Conservation (phyloP, 192 early-diverging fungal species). For the Coemansia sp. region DNA sequence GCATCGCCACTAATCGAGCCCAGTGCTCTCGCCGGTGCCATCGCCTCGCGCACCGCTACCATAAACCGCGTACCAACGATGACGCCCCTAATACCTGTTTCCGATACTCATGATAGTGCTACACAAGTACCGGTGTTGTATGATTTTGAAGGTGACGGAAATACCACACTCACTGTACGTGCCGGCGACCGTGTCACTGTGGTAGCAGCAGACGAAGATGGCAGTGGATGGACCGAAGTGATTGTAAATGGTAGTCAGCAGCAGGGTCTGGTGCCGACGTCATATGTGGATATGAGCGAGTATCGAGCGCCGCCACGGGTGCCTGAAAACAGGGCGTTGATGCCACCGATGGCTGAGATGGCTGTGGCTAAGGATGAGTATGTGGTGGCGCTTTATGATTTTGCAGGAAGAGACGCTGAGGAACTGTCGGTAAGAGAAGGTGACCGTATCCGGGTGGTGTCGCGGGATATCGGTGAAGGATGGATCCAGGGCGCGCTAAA, state of each 20-base stretch:
- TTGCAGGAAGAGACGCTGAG: slow-evolving; percentile 26
- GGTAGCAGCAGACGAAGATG: slow-evolving; percentile 27
- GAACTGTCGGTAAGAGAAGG: slow-evolving; percentile 35
- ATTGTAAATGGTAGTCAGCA: slow-evolving; percentile 8
- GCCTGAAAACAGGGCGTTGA: background rate
- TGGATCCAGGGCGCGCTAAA: slow-evolving; percentile 35
- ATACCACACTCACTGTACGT: slow-evolving; percentile 26
- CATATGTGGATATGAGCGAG: slow-evolving; percentile 34
- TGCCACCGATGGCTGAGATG: background rate
- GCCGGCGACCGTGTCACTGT: slow-evolving; percentile 35
- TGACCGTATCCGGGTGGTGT: slow-evolving; percentile 36
- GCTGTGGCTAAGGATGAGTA: background rate
- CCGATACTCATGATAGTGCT: too few species aligned
- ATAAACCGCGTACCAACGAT: background rate
- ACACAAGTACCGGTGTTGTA: slow-evolving; percentile 21
- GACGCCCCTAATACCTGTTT: background rate
- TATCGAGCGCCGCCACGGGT: slow-evolving; percentile 10
- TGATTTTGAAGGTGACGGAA: slow-evolving; percentile 44
- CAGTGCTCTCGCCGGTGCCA: background rate
- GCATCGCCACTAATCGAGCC: background rate
- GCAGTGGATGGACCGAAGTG: slow-evolving; percentile 40
- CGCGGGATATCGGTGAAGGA: slow-evolving; percentile 35
- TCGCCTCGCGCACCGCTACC: background rate
- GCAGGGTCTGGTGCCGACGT: slow-evolving; percentile 44
- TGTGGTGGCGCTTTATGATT: slow-evolving; percentile 41